Conservation (phyloP, 208 protist species). For the Kentomonas sorsogonicus region DNA sequence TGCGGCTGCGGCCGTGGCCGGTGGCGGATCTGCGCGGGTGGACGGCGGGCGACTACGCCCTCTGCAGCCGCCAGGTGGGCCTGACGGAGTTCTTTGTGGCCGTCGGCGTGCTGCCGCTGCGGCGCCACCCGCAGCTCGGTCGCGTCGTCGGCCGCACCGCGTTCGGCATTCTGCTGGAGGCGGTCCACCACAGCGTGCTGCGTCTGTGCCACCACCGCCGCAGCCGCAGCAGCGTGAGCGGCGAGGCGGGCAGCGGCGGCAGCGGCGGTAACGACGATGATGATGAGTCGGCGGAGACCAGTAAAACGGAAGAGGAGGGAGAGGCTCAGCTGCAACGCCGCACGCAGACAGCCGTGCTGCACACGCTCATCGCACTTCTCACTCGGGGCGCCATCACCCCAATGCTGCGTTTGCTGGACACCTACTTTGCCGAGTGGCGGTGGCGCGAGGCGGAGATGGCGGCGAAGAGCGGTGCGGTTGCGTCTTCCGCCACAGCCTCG, state of each 20-base stretch:
- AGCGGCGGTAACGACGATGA: not conserved
- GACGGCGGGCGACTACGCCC: slow-evolving; percentile 68
- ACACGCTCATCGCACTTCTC: too few species aligned
- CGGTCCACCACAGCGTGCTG: slow-evolving; percentile 21
- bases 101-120: slow-evolving; percentile 28
- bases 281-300: not conserved
- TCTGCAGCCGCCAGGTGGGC: slow-evolving; percentile 8
- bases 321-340: too few species aligned
- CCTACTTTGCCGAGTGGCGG: too few species aligned
- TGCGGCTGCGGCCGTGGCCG: slow-evolving; percentile 53
- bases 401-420: too few species aligned
- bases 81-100: slow-evolving; percentile 39
- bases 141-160: slow-evolving; percentile 9
- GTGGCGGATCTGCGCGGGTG: slow-evolving; percentile 51
- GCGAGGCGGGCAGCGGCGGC: not conserved
- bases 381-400: too few species aligned
- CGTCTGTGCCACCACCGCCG: slow-evolving; percentile 2
- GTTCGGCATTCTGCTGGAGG: slow-evolving; percentile 18
- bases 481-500: too few species aligned
- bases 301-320: too few species aligned
- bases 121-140: slow-evolving; percentile 30
- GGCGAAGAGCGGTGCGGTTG: too few species aligned
- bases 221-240: not conserved
- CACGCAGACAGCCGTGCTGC: too few species aligned
- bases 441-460: too few species aligned